phyloP scores from a whole-genome alignment of 2,329 filamentous ascomycete species.

The Albifimbria verrucaria region DNA sequence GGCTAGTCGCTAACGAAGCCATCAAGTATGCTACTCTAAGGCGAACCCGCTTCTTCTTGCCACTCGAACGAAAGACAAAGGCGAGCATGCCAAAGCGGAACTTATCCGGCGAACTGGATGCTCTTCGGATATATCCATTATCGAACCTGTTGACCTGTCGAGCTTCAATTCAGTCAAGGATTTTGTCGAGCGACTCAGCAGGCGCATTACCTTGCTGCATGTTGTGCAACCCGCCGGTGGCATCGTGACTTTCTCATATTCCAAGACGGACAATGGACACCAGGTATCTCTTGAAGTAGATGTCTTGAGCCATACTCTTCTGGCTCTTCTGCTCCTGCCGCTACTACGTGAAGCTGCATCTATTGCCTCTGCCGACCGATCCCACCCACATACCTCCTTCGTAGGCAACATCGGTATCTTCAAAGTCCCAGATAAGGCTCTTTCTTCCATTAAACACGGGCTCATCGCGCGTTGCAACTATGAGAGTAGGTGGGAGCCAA shows the following conservation, averaged over 20 bases:
- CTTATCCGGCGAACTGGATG: constrained; percentile 28
- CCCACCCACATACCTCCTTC: constrained; percentile 33
- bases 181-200: constrained; percentile 35
- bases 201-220: constrained; percentile 35
- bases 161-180: constrained; percentile 39
- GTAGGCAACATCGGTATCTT: constrained; percentile 23
- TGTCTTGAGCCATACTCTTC: constrained; percentile 50
- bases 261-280: constrained; percentile 37
- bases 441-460: constrained; percentile 7
- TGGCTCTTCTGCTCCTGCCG: constrained; percentile 49
- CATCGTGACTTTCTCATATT: constrained; percentile 33
- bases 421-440: constrained; percentile 11
- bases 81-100: constrained; percentile 34
- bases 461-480: constrained; percentile 12
- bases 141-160: constrained; percentile 44
- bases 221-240: constrained; percentile 44
- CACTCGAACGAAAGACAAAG: constrained; percentile 39
- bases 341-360: constrained; percentile 33
- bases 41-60: constrained; percentile 41
- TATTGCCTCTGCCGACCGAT: neutral
- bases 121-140: constrained; percentile 16
- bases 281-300: constrained; percentile 55
- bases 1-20: constrained; percentile 46
- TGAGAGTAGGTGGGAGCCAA: neutral
- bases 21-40: constrained; percentile 41